These are phyloP conservation scores for Jaenimonas drosophilae DNA, from an alignment of 208 protist species.

Conservation along the genomic window DNA sequence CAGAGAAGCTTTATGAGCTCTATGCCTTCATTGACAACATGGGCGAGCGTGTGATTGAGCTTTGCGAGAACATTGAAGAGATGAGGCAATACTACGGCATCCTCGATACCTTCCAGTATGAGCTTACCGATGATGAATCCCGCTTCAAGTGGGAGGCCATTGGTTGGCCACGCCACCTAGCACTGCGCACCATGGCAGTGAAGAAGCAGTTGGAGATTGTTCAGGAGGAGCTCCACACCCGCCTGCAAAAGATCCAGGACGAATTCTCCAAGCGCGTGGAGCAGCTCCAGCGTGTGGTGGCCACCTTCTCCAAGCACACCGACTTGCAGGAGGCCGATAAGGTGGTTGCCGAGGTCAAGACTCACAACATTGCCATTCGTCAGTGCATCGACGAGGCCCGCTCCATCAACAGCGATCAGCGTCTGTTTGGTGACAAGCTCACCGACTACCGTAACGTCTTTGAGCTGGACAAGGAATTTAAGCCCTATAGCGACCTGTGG, in stretches of 20 bases:
- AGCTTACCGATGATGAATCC: constrained; percentile 91
- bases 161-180: constrained; percentile 88
- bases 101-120: constrained; percentile 91
- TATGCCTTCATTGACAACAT: constrained; percentile 82
- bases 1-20: constrained; percentile 88
- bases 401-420: constrained; percentile 93
- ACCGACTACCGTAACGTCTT: constrained; percentile 93
- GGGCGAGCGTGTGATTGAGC: constrained; percentile 57
- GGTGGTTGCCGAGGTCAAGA: constrained; percentile 91
- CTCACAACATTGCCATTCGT: constrained; percentile 90
- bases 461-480: constrained; percentile 94
- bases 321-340: constrained; percentile 88
- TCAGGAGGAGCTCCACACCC: constrained; percentile 86
- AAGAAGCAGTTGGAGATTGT: constrained; percentile 88
- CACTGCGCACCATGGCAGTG: constrained; percentile 51
- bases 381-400: constrained; percentile 87
- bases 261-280: constrained; percentile 92
- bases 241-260: constrained; percentile 88
- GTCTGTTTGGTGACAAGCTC: constrained; percentile 90
- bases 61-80: constrained; percentile 79
- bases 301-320: constrained; percentile 89
- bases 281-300: constrained; percentile 85
- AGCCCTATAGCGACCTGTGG: constrained; percentile 95
- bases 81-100: constrained; percentile 89
- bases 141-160: constrained; percentile 90